Percentiles rank a stretch among this genome's conserved stretches.
Conservation (phyloP, 805 yeast genomes). For the Metschnikowia borealis region DNA sequence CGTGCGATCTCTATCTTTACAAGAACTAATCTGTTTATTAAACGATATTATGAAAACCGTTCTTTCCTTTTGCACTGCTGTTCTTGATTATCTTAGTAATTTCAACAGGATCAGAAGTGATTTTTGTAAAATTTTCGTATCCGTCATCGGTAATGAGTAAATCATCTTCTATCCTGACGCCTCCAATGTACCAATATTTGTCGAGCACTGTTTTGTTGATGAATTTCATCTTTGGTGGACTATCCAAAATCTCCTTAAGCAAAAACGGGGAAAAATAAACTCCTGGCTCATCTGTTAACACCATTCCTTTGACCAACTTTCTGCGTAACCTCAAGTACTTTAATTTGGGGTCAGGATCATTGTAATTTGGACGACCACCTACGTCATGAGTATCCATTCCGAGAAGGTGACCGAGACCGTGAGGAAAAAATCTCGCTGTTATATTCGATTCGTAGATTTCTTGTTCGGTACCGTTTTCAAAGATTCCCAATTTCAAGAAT, state of each 20-base stretch:
- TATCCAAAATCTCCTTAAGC: slow-evolving; percentile 56
- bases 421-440: slow-evolving; percentile 84
- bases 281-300: slow-evolving; percentile 94
- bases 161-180: slow-evolving; percentile 95
- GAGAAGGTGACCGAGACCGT: slow-evolving; percentile 89
- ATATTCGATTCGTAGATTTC: slow-evolving; percentile 70
- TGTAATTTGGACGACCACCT: slow-evolving; percentile 82
- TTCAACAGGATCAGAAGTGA: slow-evolving; percentile 84
- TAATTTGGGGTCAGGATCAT: slow-evolving; percentile 75
- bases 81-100: slow-evolving; percentile 69
- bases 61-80: slow-evolving; percentile 60
- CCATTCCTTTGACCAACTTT: slow-evolving; percentile 68
- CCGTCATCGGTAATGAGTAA: slow-evolving; percentile 74
- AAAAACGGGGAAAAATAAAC: slow-evolving; percentile 83
- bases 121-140: slow-evolving; percentile 71
- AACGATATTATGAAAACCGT: slow-evolving; percentile 57
- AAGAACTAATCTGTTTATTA: slow-evolving; percentile 10
- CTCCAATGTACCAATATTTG: slow-evolving; percentile 87
- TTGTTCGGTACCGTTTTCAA: slow-evolving; percentile 53
- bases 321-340: slow-evolving; percentile 80
- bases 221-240: slow-evolving; percentile 46
- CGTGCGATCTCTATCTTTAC: neutral
- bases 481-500: slow-evolving; percentile 72
- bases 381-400: slow-evolving; percentile 98
- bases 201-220: slow-evolving; percentile 65